Conservation (phyloP, 2,329 filamentous ascomycete genomes). For the Stenocarpella maydis region DNA sequence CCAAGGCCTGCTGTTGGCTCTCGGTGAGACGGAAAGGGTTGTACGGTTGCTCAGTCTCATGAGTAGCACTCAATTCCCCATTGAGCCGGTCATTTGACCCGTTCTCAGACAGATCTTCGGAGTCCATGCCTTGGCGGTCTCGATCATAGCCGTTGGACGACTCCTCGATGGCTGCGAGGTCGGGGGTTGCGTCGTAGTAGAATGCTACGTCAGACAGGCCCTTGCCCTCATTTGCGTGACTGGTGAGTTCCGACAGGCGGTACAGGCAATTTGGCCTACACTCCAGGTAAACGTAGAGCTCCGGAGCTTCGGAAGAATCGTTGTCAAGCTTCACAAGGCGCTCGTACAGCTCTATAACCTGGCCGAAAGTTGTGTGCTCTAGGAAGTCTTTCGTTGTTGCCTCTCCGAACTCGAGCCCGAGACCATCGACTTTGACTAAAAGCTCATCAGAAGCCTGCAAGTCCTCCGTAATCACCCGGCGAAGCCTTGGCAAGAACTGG, state of each 20-base stretch:
- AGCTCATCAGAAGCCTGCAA: slow-evolving; percentile 56
- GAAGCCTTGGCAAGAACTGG: slow-evolving; percentile 53
- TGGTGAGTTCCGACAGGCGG: slow-evolving; percentile 30
- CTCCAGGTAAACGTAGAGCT: slow-evolving; percentile 34
- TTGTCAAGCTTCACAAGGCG: slow-evolving; percentile 31
- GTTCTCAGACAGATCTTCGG: slow-evolving; percentile 17
- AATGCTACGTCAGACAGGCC: slow-evolving; percentile 31
- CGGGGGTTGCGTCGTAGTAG: slow-evolving; percentile 31
- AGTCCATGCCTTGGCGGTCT: neutral
- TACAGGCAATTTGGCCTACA: slow-evolving; percentile 28
- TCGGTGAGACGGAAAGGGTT: slow-evolving; percentile 27
- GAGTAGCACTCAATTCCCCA: neutral
- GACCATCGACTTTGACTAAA: slow-evolving; percentile 59
- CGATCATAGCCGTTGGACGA: slow-evolving; percentile 32
- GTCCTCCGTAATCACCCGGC: slow-evolving; percentile 56
- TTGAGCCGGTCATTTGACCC: slow-evolving; percentile 5
- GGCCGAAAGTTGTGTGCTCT: slow-evolving; percentile 31
- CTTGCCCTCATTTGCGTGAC: slow-evolving; percentile 27
- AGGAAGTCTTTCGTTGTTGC: slow-evolving; percentile 33
- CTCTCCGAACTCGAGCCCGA: slow-evolving; percentile 62
- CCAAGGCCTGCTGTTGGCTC: slow-evolving; percentile 18
- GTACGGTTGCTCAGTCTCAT: slow-evolving; percentile 13
- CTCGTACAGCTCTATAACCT: slow-evolving; percentile 33
- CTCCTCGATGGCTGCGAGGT: slow-evolving; percentile 28
- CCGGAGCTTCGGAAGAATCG: slow-evolving; percentile 21